Evolutionary conservation across 177 flowering plant species (phyloP).

Genomic region (Tripterygium wilfordii): DNA sequence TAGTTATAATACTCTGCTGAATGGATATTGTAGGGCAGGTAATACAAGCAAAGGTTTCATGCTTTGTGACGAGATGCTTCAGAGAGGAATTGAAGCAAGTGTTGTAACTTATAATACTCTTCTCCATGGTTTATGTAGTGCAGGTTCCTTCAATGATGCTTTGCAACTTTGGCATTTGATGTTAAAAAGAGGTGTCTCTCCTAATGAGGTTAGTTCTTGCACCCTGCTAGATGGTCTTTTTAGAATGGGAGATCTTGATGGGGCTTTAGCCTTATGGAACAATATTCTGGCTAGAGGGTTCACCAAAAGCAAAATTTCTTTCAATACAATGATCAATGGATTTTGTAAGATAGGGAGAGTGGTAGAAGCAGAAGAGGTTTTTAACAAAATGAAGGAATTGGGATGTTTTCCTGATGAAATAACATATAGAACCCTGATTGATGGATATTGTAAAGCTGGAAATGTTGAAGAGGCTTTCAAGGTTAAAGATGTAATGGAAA

Average conservation of each 20-base stretch:
- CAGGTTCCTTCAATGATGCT: constrained; percentile 51
- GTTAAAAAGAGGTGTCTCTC: constrained; percentile 58
- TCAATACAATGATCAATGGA: constrained; percentile 71
- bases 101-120: constrained; percentile 72
- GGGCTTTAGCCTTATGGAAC: constrained; percentile 63
- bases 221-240: constrained; percentile 70
- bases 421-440: constrained; percentile 63
- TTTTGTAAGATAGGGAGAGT: constrained; percentile 75
- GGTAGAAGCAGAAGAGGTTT: constrained; percentile 60
- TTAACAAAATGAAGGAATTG: constrained; percentile 56
- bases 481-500: constrained; percentile 56
- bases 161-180: constrained; percentile 62
- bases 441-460: constrained; percentile 74
- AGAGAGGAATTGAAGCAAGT: constrained; percentile 44
- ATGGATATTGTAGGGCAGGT: constrained; percentile 67
- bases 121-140: constrained; percentile 63
- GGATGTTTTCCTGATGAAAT: constrained; percentile 61
- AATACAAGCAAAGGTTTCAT: constrained; percentile 39
- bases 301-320: constrained; percentile 34
- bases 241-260: constrained; percentile 44
- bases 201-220: constrained; percentile 58
- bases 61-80: constrained; percentile 58
- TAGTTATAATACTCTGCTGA: constrained; percentile 61
- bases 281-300: constrained; percentile 48
- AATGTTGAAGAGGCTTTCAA: constrained; percentile 49